These are phyloP conservation scores for Naegleria lovaniensis DNA, from an alignment of 208 protist species.

Conservation along the genomic window DNA sequence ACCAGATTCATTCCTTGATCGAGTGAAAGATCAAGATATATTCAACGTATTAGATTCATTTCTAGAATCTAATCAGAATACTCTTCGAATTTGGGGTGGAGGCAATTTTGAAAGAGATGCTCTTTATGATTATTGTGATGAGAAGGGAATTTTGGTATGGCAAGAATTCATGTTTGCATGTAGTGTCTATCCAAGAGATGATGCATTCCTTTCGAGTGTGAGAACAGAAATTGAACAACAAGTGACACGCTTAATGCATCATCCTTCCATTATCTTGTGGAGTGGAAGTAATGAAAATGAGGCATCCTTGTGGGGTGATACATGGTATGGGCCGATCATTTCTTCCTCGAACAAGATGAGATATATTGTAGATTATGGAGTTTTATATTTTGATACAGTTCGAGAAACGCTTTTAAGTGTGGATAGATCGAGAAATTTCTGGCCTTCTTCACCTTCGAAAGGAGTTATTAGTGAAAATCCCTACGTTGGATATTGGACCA, in stretches of 20 bases:
- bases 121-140: slow-evolving; percentile 28
- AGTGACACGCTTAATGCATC: slow-evolving; percentile 45
- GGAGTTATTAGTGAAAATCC: slow-evolving; percentile 35
- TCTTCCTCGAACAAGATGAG: neutral
- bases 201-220: neutral
- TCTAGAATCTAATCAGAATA: slow-evolving; percentile 29
- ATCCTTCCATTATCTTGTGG: slow-evolving; percentile 57
- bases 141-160: slow-evolving; percentile 32
- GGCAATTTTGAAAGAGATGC: slow-evolving; percentile 29
- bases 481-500: slow-evolving; percentile 23
- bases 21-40: neutral
- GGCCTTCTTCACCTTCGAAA: slow-evolving; percentile 46
- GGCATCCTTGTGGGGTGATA: neutral
- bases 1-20: neutral
- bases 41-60: neutral
- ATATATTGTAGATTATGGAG: slow-evolving; percentile 33
- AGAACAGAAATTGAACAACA: slow-evolving; percentile 37
- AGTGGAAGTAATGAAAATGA: slow-evolving; percentile 71
- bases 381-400: slow-evolving; percentile 41
- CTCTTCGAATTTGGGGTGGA: slow-evolving; percentile 31
- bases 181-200: neutral
- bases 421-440: slow-evolving; percentile 43
- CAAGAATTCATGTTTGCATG: slow-evolving; percentile 38
- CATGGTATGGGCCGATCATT: neutral
- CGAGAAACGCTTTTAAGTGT: neutral